A percentile compares a stretch with the other conserved stretches of the same genome.
phyloP scores from a whole-genome alignment of 2,329 filamentous ascomycete species.

The Ceratocystis albifundus region DNA sequence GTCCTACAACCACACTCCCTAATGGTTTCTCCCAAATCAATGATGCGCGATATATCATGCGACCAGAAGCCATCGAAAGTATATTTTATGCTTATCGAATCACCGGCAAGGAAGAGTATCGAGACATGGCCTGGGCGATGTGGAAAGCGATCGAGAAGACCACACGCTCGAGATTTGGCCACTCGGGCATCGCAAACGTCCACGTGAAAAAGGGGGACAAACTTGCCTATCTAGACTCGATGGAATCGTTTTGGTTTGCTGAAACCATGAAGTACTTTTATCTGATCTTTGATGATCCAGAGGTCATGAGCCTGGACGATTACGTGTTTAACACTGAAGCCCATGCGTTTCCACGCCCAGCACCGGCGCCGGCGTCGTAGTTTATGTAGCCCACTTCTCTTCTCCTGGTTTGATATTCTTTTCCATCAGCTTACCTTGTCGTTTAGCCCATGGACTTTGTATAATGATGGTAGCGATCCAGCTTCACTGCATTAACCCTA shows the following conservation, averaged over 20 bases:
- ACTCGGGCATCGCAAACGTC: conserved; percentile 36
- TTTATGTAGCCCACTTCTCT: not conserved
- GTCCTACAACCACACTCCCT: conserved; percentile 30
- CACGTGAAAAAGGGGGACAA: conserved; percentile 29
- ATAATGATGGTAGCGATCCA: not conserved
- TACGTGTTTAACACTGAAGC: conserved; percentile 50
- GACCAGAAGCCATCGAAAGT: conserved; percentile 66
- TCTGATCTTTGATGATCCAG: conserved; percentile 54
- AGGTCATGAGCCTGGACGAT: conserved; percentile 54
- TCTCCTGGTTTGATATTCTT: not conserved
- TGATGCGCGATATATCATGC: conserved; percentile 51
- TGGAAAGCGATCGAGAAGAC: conserved; percentile 37
- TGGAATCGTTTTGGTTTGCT: conserved; percentile 62
- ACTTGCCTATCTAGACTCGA: conserved; percentile 42
- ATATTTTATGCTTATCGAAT: conserved; percentile 44
- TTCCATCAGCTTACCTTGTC: not conserved
- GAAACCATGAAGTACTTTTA: conserved; percentile 70
- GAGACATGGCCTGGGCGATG: conserved; percentile 44
- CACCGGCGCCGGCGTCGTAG: not conserved
- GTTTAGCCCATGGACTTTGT: not conserved
- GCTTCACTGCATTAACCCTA: not conserved
- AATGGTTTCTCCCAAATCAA: conserved; percentile 45
- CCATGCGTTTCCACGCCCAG: conserved; percentile 33
- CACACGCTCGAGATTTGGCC: conserved; percentile 38
- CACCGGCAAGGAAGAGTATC: conserved; percentile 38